These are phyloP conservation scores for Insectozyma bohioensis DNA, from an alignment of 1,139 yeast species.

Conservation along the genomic window DNA sequence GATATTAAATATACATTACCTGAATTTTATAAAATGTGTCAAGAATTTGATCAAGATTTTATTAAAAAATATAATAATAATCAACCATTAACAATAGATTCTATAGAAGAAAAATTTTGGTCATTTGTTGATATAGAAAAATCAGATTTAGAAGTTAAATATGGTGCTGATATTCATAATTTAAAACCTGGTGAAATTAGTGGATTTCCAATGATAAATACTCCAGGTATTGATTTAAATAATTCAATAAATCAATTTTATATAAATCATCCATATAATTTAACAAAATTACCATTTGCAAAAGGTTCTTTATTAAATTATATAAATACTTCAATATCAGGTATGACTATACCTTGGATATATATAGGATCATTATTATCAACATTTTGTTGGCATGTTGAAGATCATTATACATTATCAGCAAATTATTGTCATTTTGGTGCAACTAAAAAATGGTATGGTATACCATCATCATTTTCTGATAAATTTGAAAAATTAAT, in stretches of 20 bases:
- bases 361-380: slow-evolving; percentile 73
- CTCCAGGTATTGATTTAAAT: slow-evolving; percentile 23
- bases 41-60: slow-evolving; percentile 47
- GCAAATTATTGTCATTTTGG: slow-evolving; percentile 81
- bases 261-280: slow-evolving; percentile 61
- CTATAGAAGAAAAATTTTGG: slow-evolving; percentile 65
- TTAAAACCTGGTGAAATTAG: slow-evolving; percentile 59
- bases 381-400: slow-evolving; percentile 86
- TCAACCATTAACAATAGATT: slow-evolving; percentile 35
- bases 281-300: slow-evolving; percentile 66
- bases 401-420: slow-evolving; percentile 75
- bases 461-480: slow-evolving; percentile 60
- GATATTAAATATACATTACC: slow-evolving; percentile 53
- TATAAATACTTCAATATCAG: slow-evolving; percentile 63
- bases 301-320: slow-evolving; percentile 62
- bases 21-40: slow-evolving; percentile 64
- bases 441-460: slow-evolving; percentile 76
- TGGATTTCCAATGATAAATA: slow-evolving; percentile 58
- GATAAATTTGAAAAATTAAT: slow-evolving; percentile 54
- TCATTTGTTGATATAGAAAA: slow-evolving; percentile 44
- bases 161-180: slow-evolving; percentile 80
- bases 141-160: slow-evolving; percentile 55
- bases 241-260: slow-evolving; percentile 32
- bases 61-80: slow-evolving; percentile 25
- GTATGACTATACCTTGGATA: slow-evolving; percentile 84